Evolutionary conservation across 2,329 filamentous ascomycete species (phyloP).

Genomic region (Alternaria incomplexa): DNA sequence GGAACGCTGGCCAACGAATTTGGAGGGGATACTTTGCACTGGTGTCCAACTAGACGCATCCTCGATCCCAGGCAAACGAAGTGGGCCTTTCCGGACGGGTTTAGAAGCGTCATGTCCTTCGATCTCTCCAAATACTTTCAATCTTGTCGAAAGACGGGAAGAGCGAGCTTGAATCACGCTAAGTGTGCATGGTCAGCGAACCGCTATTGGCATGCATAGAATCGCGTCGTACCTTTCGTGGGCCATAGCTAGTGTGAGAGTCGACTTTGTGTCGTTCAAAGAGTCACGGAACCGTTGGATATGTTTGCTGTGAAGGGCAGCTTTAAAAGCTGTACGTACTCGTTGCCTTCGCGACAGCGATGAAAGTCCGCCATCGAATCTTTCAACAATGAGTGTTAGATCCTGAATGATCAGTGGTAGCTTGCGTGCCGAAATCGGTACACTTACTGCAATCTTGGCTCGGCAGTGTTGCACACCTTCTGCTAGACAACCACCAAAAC

Average conservation of each 20-base stretch:
- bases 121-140: background rate
- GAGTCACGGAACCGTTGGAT: background rate
- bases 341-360: background rate
- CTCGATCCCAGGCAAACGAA: background rate
- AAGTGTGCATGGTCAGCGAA: background rate
- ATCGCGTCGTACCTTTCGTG: background rate
- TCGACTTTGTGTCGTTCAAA: background rate
- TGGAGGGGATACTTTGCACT: background rate
- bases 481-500: slow-evolving; percentile 9
- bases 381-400: background rate
- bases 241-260: background rate
- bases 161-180: background rate
- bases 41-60: background rate
- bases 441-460: slow-evolving; percentile 4
- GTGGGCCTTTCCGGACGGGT: too few species aligned
- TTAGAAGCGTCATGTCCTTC: fast-evolving
- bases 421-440: background rate
- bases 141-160: background rate
- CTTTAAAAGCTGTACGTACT: background rate
- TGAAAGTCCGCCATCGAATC: background rate
- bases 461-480: slow-evolving; percentile 19
- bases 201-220: background rate
- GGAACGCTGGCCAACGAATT: background rate
- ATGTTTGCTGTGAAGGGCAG: background rate
- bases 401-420: background rate